Conservation (phyloP, 129 eudicot species). For the Flaveria linearis region DNA sequence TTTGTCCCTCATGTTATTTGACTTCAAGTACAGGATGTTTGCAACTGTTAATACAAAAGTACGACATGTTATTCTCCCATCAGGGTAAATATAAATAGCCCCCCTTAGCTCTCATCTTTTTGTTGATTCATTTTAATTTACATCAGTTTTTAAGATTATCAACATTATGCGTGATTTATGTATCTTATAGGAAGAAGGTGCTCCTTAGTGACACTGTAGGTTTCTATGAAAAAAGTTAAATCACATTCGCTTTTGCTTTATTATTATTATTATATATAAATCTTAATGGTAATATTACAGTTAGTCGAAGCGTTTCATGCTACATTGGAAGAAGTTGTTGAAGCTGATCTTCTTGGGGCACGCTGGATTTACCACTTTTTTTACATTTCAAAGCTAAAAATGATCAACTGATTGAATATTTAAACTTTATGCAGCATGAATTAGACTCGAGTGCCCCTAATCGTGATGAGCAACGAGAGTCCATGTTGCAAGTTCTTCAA, state of each 20-base stretch:
- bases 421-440: conserved; percentile 71
- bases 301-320: conserved; percentile 95
- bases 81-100: conserved; percentile 71
- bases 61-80: conserved; percentile 84
- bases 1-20: not conserved
- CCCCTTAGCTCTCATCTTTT: not conserved
- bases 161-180: conserved; percentile 6
- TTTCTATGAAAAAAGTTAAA: conserved; percentile 14
- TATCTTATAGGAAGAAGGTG: conserved; percentile 68
- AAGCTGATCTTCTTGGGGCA: conserved; percentile 99
- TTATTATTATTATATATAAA: not conserved
- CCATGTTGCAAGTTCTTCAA: conserved; percentile 80
- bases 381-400: not conserved
- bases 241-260: not conserved
- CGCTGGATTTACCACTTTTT: conserved; percentile 8
- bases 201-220: conserved; percentile 98
- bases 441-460: conserved; percentile 90
- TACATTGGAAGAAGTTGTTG: conserved; percentile 96
- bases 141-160: not conserved
- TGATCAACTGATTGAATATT: not conserved
- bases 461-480: conserved; percentile 68
- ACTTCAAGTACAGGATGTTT: conserved; percentile 63
- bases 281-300: not conserved
- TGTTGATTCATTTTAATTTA: not conserved
- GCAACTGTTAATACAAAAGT: conserved; percentile 95